phyloP scores from a whole-genome alignment of 257 asterid genomes.

The Sherardia arvensis region DNA sequence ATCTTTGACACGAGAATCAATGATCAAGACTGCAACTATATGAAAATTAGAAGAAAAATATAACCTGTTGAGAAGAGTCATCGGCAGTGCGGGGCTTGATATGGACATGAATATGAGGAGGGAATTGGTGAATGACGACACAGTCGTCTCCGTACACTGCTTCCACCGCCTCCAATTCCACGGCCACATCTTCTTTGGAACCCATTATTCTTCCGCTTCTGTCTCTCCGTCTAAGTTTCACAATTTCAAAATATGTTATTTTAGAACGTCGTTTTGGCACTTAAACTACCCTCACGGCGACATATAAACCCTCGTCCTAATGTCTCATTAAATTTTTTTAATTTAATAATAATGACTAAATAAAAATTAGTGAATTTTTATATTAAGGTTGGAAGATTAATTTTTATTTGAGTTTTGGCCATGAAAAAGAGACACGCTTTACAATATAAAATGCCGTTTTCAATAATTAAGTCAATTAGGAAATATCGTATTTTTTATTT shows the following conservation, averaged over 20 bases:
- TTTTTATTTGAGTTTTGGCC: too few relatives aligned
- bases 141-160: slow-evolving; percentile 86
- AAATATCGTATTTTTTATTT: too few relatives aligned
- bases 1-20: background rate
- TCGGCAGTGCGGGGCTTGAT: slow-evolving; percentile 91
- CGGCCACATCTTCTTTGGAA: slow-evolving; percentile 42
- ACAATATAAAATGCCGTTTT: too few relatives aligned
- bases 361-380: too few relatives aligned
- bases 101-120: slow-evolving; percentile 68
- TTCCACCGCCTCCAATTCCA: slow-evolving; percentile 66
- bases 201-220: background rate
- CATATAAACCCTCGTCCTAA: too few relatives aligned
- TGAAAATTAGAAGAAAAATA: background rate
- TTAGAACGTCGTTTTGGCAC: too few relatives aligned
- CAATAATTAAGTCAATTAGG: too few relatives aligned
- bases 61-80: slow-evolving; percentile 71
- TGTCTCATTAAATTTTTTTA: too few relatives aligned
- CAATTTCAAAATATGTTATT: background rate
- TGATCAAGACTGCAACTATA: background rate
- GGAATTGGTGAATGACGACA: slow-evolving; percentile 39
- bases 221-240: background rate
- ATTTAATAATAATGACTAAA: too few relatives aligned
- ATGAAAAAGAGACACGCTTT: too few relatives aligned
- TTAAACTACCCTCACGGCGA: too few relatives aligned
- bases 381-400: too few relatives aligned